Evolutionary conservation across 805 yeast species (phyloP), one percentile per base, ranked within the genome.

Genomic region (Sporopachydermia quercuum): DNA sequence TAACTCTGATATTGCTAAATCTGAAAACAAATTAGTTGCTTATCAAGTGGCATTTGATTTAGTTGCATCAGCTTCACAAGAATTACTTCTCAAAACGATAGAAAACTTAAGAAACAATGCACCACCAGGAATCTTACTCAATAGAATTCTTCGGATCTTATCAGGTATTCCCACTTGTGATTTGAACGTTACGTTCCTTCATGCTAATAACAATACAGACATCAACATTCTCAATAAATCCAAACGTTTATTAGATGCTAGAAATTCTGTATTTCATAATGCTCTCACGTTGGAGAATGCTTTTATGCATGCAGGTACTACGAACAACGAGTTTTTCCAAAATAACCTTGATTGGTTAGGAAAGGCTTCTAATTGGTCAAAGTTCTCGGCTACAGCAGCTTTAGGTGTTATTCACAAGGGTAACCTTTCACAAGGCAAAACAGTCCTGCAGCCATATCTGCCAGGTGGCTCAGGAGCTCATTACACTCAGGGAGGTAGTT

Each of bases 341-440:
- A 72, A 79, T 36, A 91, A 91, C 55, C 66, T 86, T 52, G 96
- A 89, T 52, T 91, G 97, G 96, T 68, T 91, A 48, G 93, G 94
- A 36, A 84, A 86, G 61, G 96, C 98, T n/a, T 78, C 89, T 37
- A 86, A 89, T 60, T 91, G 98, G 98, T 86, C 96, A 4, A 91
- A 89, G 56, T 91, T 91, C 58, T 77, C 95, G 0, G 96, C 97
- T 2, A 89, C 97, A 11, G 97, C 97, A 5, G 96, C 97, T 11
- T 65, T 91, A 45, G 98, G 98, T 55, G 97, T 89, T 19, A 87
- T 91, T 49, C 97, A 91, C 57, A 82, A 80, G 54, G 97, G 98
- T 40, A 89, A 89, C 58, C 68, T 91, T 42, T 73, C 94, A 0
- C 94, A 86, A 55, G 98, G 97, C 40, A 76, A 77, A 55, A 73